Evolutionary conservation across 1,139 yeast species (phyloP).

Genomic region (Kodamaea plutei): DNA sequence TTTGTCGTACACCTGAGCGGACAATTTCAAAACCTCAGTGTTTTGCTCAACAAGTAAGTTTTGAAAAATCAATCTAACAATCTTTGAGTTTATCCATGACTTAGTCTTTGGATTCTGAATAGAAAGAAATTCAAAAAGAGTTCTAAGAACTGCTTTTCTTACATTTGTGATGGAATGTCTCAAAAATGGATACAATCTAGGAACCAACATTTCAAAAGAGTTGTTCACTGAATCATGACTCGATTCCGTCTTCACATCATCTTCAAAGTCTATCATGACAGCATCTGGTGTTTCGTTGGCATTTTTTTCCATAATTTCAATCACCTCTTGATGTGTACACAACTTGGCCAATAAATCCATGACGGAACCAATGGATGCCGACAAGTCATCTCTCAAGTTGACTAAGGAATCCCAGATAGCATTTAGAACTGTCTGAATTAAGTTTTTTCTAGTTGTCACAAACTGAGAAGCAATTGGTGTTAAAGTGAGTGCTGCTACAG

Average conservation of each 20-base stretch:
- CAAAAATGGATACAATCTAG: conserved; percentile 85
- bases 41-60: conserved; percentile 88
- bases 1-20: conserved; percentile 58
- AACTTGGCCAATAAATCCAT: conserved; percentile 90
- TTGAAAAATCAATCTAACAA: conserved; percentile 76
- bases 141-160: conserved; percentile 79
- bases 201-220: conserved; percentile 72
- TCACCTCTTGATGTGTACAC: conserved; percentile 77
- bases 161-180: conserved; percentile 94
- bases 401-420: conserved; percentile 89
- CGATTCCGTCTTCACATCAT: conserved; percentile 17
- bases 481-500: conserved; percentile 91
- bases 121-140: conserved; percentile 72
- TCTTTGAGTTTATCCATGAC: conserved; percentile 73
- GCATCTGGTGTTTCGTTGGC: conserved; percentile 35
- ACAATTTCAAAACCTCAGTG: conserved; percentile 60
- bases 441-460: conserved; percentile 57
- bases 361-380: conserved; percentile 93
- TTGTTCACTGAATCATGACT: too few species aligned
- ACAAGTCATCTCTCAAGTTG: conserved; percentile 82
- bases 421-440: conserved; percentile 61
- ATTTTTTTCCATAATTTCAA: conserved; percentile 63
- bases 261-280: conserved; percentile 14
- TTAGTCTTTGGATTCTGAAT: conserved; percentile 63
- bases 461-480: conserved; percentile 86